Conservation (phyloP, 257 asterid species). For the Anisodus tanguticus region DNA sequence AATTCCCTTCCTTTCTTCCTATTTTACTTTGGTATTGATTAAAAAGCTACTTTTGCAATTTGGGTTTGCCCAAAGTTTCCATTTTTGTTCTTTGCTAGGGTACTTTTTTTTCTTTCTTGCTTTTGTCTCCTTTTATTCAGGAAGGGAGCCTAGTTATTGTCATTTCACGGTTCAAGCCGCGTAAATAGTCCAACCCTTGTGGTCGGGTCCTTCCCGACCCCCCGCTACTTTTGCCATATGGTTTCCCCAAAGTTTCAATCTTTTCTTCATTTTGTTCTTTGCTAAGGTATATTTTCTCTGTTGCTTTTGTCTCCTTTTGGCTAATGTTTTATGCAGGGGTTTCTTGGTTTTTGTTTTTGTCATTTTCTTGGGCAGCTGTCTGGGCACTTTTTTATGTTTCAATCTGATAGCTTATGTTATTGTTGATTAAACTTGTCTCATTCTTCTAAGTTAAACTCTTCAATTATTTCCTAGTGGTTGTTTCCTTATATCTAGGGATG, state of each 20-base stretch:
- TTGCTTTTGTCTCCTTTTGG: no score
- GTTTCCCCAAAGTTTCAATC: no score
- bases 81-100: conserved; percentile 28
- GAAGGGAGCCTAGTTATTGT: no score
- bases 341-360: background rate
- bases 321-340: background rate
- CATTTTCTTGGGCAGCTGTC: background rate
- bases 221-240: no score
- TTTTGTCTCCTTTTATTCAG: background rate
- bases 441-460: background rate
- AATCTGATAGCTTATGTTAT: conserved; percentile 21
- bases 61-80: background rate
- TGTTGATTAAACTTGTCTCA: background rate
- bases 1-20: background rate
- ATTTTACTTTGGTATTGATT: background rate
- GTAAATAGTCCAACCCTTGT: no score
- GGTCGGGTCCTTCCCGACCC: no score
- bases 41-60: background rate
- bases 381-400: background rate
- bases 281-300: no score
- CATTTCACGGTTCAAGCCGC: no score
- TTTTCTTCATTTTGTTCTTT: no score
- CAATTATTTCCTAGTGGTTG: conserved; percentile 22
- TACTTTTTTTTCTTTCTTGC: conserved; percentile 16
- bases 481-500: conserved; percentile 6